Conservation (phyloP, 2,329 filamentous ascomycete genomes). For the Cyphellophora europaea region DNA sequence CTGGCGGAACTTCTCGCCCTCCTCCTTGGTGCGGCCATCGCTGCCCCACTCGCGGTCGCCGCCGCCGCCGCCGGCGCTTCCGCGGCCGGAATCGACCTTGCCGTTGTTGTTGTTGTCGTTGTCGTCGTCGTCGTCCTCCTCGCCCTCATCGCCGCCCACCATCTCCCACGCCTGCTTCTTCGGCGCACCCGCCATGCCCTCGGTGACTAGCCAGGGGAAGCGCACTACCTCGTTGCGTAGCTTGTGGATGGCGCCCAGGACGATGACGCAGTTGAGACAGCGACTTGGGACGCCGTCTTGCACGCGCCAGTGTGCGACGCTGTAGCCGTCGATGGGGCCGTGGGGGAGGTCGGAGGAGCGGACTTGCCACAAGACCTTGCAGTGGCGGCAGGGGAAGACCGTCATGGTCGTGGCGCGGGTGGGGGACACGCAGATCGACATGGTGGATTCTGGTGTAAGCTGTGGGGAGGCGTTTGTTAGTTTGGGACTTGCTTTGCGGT, state of each 20-base stretch:
- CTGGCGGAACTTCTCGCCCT: background rate
- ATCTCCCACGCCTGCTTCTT: constrained; percentile 12
- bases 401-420: background rate
- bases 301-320: background rate
- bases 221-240: constrained; percentile 8
- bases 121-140: constrained; percentile 2
- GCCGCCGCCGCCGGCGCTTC: background rate
- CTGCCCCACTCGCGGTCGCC: too few species aligned
- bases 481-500: too few species aligned
- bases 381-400: background rate
- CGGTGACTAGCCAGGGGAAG: constrained; percentile 13
- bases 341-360: background rate
- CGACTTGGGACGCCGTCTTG: background rate
- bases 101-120: constrained; percentile 6
- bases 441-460: background rate
- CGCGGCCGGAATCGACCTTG: background rate
- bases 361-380: background rate
- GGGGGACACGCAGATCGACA: background rate
- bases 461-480: too few species aligned
- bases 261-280: constrained; percentile 5
- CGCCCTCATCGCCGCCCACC: constrained; percentile 3
- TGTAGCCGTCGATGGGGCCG: background rate
- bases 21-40: background rate
- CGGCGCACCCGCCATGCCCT: constrained; percentile 11
- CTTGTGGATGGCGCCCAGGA: constrained; percentile 9